Percentiles rank a stretch among this genome's conserved stretches.
phyloP scores from a whole-genome alignment of 1,284 basidiomycete genomes.

The Grifola frondosa region DNA sequence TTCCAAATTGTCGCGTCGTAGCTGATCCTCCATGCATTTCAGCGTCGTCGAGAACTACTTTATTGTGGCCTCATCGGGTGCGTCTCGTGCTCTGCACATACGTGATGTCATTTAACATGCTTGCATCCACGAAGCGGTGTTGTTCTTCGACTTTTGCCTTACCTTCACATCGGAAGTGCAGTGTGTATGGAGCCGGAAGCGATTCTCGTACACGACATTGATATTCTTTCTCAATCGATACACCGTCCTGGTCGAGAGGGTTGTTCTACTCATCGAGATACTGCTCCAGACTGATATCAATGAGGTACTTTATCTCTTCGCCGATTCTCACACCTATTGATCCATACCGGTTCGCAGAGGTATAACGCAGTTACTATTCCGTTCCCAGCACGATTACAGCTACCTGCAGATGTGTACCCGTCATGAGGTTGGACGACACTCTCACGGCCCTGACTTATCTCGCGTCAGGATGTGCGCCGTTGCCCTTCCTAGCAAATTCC shows the following conservation, averaged over 20 bases:
- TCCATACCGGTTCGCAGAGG: too few relatives aligned
- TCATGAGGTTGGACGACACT: constrained; percentile 6
- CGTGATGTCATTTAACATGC: neutral
- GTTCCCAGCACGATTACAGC: too few relatives aligned
- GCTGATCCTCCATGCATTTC: neutral
- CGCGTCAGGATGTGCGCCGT: constrained; percentile 3
- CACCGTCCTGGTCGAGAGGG: constrained; percentile 5
- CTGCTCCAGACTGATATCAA: constrained; percentile 5
- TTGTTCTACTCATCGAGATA: constrained; percentile 5
- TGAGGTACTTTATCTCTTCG: too few relatives aligned
- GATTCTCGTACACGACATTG: constrained; percentile 8
- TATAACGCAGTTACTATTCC: too few relatives aligned
- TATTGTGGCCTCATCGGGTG: constrained; percentile 12
- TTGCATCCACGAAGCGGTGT: neutral
- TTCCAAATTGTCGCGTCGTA: too few relatives aligned
- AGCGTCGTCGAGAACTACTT: constrained; percentile 11
- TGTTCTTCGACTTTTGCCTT: constrained; percentile 11
- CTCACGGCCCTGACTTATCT: constrained; percentile 7
- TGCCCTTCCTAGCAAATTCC: too few relatives aligned
- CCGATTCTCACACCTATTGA: too few relatives aligned
- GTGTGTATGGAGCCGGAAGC: constrained; percentile 12
- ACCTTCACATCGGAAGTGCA: constrained; percentile 6
- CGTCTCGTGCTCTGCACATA: neutral
- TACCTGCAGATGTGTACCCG: constrained; percentile 4
- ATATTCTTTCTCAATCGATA: constrained; percentile 14